Evolutionary conservation across 768 basidiomycete genomes (phyloP), one percentile per base, ranked within the genome.

Genomic region (Leccinum subgranulosum): DNA sequence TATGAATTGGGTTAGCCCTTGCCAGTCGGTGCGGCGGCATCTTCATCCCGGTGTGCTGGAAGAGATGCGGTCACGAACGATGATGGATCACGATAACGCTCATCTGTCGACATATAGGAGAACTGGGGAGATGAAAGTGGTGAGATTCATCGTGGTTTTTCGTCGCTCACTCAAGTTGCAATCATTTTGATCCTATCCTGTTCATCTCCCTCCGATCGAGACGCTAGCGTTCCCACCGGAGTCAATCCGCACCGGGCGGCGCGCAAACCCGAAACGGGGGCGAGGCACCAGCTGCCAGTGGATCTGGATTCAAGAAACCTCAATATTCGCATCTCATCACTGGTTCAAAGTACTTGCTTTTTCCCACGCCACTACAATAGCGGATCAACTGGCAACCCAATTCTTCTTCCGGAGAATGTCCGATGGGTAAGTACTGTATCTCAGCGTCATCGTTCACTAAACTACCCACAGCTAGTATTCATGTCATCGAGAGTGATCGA

Each of bases 221-320:
- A 54, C 23, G 29, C 43, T 41, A 36, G 25, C n/a, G 3, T 66
- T 64, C 54, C 64, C 56, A 52, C 50, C 52, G 64, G 64, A 33
- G 27, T 49, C n/a, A 63, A 28, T 56, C 48, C 33, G 43, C 27
- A 11, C 39, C 39, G 54, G 45, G 31, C 36, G 47, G 54, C 57
- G 25, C 21, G 34, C 34, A 25, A 23, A 45, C 29, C 33, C 53
- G 39, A 57, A 55, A 65, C 39, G 46, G 53, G 34, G 52, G 28
- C 53, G 54, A 58, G 25, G 47, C 51, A 43, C 39, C 39, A n/a
- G 36, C 14, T 34, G 11, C 15, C 34, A 34, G 6, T 7, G 36
- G 17, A 21, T 10, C 54, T 45, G 39, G 39, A 41, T 41, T 41
- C 39, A 41, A 41, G n/a, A 31, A 31, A 11, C 27, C 28, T 29